Evolutionary conservation across 2,329 filamentous ascomycete species (phyloP).

Genomic region (Penicillium italicum): DNA sequence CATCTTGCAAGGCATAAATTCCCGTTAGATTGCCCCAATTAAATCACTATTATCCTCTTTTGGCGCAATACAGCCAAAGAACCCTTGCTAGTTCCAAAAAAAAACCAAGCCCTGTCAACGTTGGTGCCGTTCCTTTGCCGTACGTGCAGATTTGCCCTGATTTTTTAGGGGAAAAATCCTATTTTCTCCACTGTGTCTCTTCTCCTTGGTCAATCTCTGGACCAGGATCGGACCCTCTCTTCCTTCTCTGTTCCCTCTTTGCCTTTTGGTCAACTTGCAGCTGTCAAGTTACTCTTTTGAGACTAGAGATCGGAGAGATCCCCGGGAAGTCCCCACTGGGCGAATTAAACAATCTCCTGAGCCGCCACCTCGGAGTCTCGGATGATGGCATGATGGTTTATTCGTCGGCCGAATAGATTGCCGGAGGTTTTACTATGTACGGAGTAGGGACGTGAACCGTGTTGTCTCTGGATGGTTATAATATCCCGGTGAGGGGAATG

Average conservation of each 20-base stretch:
- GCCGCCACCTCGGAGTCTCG: conserved; percentile 10
- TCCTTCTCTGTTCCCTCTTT: conserved; percentile 3
- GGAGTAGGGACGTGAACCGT: conserved; percentile 19
- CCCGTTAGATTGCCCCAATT: not conserved
- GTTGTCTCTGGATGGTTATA: conserved; percentile 5
- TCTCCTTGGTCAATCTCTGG: not conserved
- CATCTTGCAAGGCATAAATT: not conserved
- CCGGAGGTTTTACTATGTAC: conserved; percentile 22
- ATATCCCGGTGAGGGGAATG: not conserved
- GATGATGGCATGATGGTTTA: not conserved
- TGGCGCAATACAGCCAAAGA: conserved; percentile 7
- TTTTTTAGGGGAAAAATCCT: not conserved
- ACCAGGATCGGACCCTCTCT: conserved; percentile 1
- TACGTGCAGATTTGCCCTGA: conserved; percentile 7
- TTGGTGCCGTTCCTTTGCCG: not conserved
- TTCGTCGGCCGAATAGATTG: not conserved
- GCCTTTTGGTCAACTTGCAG: conserved; percentile 17
- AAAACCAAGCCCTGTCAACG: conserved; percentile 11
- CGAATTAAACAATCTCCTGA: conserved; percentile 16
- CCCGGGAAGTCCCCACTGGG: conserved; percentile 22
- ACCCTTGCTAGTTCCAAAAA: conserved; percentile 7
- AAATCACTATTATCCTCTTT: conserved; percentile 8
- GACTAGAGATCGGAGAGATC: conserved; percentile 32
- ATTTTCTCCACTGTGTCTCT: not conserved
- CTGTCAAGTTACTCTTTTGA: conserved; percentile 32